These are phyloP conservation scores for Achaetomium macrosporum DNA, from an alignment of 2,329 filamentous ascomycete genomes.

Conservation along the genomic window DNA sequence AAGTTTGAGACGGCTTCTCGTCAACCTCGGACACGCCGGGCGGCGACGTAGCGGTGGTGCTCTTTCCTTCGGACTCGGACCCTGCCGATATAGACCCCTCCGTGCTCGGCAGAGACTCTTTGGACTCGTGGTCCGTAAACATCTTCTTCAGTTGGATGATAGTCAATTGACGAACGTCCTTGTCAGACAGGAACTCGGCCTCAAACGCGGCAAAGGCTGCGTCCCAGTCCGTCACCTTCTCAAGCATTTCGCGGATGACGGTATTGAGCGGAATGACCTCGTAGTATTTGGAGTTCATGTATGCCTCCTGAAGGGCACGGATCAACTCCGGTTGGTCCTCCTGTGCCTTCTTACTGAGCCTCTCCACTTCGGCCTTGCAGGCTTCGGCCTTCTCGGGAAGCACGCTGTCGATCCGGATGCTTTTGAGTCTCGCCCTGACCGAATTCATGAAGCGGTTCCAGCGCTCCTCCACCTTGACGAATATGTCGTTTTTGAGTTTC, in stretches of 20 bases:
- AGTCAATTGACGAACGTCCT: conserved; percentile 87
- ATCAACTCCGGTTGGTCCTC: conserved; percentile 74
- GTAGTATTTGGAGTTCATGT: conserved; percentile 92
- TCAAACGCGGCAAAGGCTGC: conserved; percentile 86
- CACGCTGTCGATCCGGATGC: conserved; percentile 87
- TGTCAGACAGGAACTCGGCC: conserved; percentile 88
- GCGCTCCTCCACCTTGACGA: conserved; percentile 70
- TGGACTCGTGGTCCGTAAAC: conserved; percentile 84
- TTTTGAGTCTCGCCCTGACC: conserved; percentile 74
- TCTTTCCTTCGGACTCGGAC: conserved; percentile 43
- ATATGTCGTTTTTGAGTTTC: conserved; percentile 88
- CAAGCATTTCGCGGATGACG: conserved; percentile 82
- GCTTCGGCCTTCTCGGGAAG: conserved; percentile 78
- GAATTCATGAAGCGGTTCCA: conserved; percentile 84
- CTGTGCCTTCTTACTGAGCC: conserved; percentile 68
- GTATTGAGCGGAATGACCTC: conserved; percentile 92
- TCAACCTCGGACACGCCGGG: conserved; percentile 20
- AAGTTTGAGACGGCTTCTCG: conserved; percentile 23
- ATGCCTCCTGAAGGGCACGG: conserved; percentile 77
- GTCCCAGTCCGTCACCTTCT: conserved; percentile 92
- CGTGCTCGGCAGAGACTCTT: conserved; percentile 63
- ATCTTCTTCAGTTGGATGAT: conserved; percentile 91
- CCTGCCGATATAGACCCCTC: conserved; percentile 46
- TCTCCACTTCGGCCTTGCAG: conserved; percentile 76
- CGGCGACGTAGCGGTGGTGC: conserved; percentile 36